Conservation (phyloP, 2,329 filamentous ascomycete genomes). For the Salinomyces thailandicus region DNA sequence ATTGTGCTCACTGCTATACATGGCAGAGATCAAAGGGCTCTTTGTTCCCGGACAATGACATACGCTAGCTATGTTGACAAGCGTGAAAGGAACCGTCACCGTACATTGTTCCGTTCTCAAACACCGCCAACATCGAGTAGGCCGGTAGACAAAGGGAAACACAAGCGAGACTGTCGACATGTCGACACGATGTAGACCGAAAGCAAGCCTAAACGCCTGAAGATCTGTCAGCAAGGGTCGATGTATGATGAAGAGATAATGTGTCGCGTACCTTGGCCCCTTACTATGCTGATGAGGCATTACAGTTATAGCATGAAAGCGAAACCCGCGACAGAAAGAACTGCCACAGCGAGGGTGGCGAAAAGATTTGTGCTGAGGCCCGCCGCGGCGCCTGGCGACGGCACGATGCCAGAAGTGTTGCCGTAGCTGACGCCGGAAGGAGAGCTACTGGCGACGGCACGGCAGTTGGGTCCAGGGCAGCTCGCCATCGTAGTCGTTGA, state of each 20-base stretch:
- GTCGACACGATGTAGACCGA: not conserved
- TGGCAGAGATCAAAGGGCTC: not conserved
- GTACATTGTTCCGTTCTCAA: not conserved
- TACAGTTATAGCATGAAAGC: slow-evolving; percentile 8
- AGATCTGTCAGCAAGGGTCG: slow-evolving; percentile 2
- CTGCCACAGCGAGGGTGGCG: slow-evolving; percentile 3
- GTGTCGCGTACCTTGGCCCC: slow-evolving; percentile 1
- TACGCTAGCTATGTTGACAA: slow-evolving; percentile 5
- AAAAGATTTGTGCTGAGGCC: slow-evolving; percentile 4
- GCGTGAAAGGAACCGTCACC: not conserved
- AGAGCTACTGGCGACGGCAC: slow-evolving; percentile 13
- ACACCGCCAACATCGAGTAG: not conserved
- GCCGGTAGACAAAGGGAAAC: slow-evolving; percentile 1
- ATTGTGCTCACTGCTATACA: not conserved
- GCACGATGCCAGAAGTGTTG: slow-evolving; percentile 9
- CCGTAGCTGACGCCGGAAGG: slow-evolving; percentile 6
- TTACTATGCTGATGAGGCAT: slow-evolving; percentile 2
- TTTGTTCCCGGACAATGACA: slow-evolving; percentile 7
- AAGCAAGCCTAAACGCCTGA: slow-evolving; percentile 3
- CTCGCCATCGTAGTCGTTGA: slow-evolving; percentile 8
- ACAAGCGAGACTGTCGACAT: slow-evolving; percentile 1
- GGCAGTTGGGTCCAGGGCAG: slow-evolving; percentile 2
- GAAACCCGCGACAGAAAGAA: slow-evolving; percentile 2
- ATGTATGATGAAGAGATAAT: not conserved
- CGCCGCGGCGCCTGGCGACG: slow-evolving; percentile 5